Base-by-base conservation (phyloP, 441 rosid genomes). In the Cnidoscolus chayamansa region DNA sequence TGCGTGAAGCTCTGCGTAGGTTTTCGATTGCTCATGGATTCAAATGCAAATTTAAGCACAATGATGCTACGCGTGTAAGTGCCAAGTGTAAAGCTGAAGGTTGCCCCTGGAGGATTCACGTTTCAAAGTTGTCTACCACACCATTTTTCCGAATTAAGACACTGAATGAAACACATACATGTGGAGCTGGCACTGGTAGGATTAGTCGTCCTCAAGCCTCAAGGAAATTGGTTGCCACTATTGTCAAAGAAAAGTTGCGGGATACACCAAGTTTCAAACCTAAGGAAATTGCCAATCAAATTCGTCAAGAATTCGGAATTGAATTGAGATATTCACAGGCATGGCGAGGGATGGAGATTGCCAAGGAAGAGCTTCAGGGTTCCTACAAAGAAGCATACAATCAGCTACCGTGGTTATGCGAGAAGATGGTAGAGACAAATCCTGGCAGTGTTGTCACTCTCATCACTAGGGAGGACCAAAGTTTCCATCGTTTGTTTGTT, bases 291-390 rank as follows among this genome's bases (percentile, higher is more conserved):
- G 87, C 85, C 69, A 75, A 79, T 53, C 77, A 80, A 49, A 82
- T 86, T 72, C 83, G 71, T 56, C 74, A 70, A 62, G 86, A 84
- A 62, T 84, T 81, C 72, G 87, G 90, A 71, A 80, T 84, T 66
- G 85, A 83, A 74, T 61, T 86, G 63, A 78, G 77, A 61, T 86
- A 86, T 53, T 75, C 81, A 43, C 86, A 86, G 73, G 86, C 83
- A 48, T 83, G 90, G 86, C 86, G 87, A 40, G 86, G 85, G 45
- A 78, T 82, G 65, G 90, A 84, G 79, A 78, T 75, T 61, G 90
- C 87, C 8, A 75, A 74, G 74, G 80, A 79, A 59, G 83, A 84
- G 75, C 84, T 84, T 58, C 87, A 79, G 55, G 88, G 87, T 72
- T 84, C 86, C 10, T 83, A 70, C 76, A 81, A 84, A 68, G 84